Conservation (phyloP, 1,284 basidiomycete genomes). For the Ganoderma sinense region DNA sequence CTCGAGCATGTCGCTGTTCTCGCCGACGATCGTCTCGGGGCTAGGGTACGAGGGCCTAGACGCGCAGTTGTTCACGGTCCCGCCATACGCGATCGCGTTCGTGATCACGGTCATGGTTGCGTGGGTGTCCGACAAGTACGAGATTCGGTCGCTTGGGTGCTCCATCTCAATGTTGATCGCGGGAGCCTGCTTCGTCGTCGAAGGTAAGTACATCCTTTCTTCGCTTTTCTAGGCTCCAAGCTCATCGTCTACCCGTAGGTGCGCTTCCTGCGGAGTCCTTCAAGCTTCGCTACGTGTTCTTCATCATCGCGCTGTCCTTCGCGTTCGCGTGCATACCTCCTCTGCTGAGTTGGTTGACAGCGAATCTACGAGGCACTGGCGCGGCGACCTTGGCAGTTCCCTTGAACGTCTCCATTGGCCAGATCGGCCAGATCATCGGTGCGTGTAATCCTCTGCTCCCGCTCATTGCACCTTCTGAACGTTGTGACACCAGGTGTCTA, state of each 20-base stretch:
- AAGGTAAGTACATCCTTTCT: slow-evolving; percentile 20
- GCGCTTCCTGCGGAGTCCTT: slow-evolving; percentile 40
- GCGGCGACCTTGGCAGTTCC: slow-evolving; percentile 46
- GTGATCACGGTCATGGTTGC: slow-evolving; percentile 40
- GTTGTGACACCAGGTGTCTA: slow-evolving; percentile 40
- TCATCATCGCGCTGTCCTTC: slow-evolving; percentile 45
- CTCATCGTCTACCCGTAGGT: slow-evolving; percentile 23
- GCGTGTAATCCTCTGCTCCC: background rate
- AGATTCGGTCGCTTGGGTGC: slow-evolving; percentile 27
- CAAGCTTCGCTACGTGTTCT: slow-evolving; percentile 44
- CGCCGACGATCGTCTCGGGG: slow-evolving; percentile 46
- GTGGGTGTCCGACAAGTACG: slow-evolving; percentile 31
- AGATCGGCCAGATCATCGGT: slow-evolving; percentile 47
- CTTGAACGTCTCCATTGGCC: slow-evolving; percentile 46
- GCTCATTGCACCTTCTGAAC: too few relatives aligned
- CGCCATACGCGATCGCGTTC: slow-evolving; percentile 54
- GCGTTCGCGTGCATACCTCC: slow-evolving; percentile 46
- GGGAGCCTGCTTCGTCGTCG: slow-evolving; percentile 30
- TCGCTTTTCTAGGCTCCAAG: background rate
- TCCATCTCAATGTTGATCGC: slow-evolving; percentile 26
- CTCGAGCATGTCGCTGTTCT: slow-evolving; percentile 44
- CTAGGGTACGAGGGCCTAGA: slow-evolving; percentile 53
- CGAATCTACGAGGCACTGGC: slow-evolving; percentile 43
- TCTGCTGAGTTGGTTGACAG: slow-evolving; percentile 47
- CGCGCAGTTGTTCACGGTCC: slow-evolving; percentile 66